Percentiles rank a stretch among this genome's conserved stretches.
phyloP scores from a whole-genome alignment of 305 asterid genomes.

The Solanum hybrid region DNA sequence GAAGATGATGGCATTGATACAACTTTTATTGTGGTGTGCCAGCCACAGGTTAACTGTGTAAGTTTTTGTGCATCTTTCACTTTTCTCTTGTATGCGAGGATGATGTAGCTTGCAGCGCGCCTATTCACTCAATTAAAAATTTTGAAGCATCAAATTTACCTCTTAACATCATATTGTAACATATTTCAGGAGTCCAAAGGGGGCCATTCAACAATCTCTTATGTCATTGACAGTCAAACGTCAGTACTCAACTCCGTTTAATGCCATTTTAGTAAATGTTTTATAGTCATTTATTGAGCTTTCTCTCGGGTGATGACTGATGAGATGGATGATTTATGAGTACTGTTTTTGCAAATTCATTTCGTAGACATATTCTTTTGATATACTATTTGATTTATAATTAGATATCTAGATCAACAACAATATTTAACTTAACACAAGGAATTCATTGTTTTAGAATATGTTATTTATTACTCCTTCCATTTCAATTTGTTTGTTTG shows the following conservation, averaged over 20 bases:
- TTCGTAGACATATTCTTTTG: neutral
- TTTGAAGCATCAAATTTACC: no score
- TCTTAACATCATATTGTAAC: neutral
- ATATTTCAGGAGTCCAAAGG: conserved; percentile 44
- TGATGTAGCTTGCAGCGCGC: no score
- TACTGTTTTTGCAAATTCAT: neutral
- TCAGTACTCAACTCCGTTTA: conserved; percentile 25
- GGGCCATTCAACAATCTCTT: conserved; percentile 43
- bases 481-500: no score
- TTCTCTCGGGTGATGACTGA: neutral
- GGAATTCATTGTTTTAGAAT: no score
- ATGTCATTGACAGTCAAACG: conserved; percentile 80
- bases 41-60: no score
- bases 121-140: no score
- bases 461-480: no score
- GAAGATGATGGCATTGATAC: no score
- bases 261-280: neutral
- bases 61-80: no score
- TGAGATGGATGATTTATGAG: neutral
- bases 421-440: neutral
- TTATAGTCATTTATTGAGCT: neutral
- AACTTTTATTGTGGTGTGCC: no score
- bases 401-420: neutral
- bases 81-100: no score
- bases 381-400: neutral